Conservation (phyloP, 2,329 filamentous ascomycete species). For the Drechmeria coniospora region DNA sequence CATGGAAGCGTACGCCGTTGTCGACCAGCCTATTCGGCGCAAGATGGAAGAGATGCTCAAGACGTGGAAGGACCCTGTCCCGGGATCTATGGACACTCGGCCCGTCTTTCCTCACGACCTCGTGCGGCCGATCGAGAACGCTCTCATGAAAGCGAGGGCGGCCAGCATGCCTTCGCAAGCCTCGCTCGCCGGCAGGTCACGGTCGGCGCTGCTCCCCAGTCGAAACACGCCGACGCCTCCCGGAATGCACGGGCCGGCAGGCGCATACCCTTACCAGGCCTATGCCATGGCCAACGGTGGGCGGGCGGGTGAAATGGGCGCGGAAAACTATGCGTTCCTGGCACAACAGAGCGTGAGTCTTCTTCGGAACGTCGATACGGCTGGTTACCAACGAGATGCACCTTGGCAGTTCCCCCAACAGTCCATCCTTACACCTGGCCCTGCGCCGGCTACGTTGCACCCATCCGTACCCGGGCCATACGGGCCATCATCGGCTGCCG, state of each 20-base stretch:
- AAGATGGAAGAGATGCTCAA: constrained; percentile 96
- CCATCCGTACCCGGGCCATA: constrained; percentile 21
- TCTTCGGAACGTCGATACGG: too few relatives aligned
- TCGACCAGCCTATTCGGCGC: constrained; percentile 65
- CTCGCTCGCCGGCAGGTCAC: constrained; percentile 28
- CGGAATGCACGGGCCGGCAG: constrained; percentile 18
- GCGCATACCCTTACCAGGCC: constrained; percentile 11
- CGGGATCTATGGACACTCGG: constrained; percentile 80
- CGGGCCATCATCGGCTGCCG: constrained; percentile 20
- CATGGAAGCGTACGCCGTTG: constrained; percentile 88
- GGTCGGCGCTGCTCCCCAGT: constrained; percentile 40
- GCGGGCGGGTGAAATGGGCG: constrained; percentile 8
- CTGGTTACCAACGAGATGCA: neutral
- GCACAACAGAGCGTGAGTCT: too few relatives aligned
- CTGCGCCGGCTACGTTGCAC: constrained; percentile 24
- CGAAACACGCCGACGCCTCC: constrained; percentile 65
- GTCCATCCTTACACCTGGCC: constrained; percentile 22
- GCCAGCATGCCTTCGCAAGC: constrained; percentile 40
- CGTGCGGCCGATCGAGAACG: constrained; percentile 84
- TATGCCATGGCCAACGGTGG: constrained; percentile 17
- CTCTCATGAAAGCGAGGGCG: constrained; percentile 65
- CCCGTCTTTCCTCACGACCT: constrained; percentile 83
- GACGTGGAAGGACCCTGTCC: constrained; percentile 95
- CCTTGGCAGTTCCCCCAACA: constrained; percentile 19
- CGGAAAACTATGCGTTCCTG: constrained; percentile 5